Conservation (phyloP, 176 grass and related monocot species). For the Carex cristatella region DNA sequence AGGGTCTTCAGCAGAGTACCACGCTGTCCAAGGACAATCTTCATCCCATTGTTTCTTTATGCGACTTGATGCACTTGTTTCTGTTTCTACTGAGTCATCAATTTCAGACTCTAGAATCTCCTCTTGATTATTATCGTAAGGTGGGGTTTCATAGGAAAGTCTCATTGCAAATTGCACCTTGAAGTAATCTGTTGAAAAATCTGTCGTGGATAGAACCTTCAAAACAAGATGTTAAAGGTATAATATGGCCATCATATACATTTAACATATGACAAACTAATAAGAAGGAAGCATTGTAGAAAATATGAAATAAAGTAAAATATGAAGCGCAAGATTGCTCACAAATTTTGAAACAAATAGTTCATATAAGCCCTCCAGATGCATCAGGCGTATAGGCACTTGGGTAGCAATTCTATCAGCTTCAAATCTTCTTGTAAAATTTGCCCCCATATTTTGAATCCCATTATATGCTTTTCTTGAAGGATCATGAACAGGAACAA, state of each 20-base stretch:
- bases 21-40: conserved; percentile 95
- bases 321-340: conserved; percentile 32
- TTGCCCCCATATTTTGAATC: conserved; percentile 89
- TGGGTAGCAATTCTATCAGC: conserved; percentile 93
- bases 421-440: conserved; percentile 97
- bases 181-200: conserved; percentile 63
- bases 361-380: conserved; percentile 95
- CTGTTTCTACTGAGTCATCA: conserved; percentile 39
- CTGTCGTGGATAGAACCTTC: conserved; percentile 64
- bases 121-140: conserved; percentile 71
- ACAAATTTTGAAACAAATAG: conserved; percentile 98
- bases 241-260: conserved; percentile 13
- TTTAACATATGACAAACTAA: neutral
- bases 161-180: conserved; percentile 91
- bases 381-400: conserved; percentile 85
- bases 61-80: conserved; percentile 43
- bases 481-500: conserved; percentile 95
- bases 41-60: conserved; percentile 83
- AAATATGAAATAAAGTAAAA: conserved; percentile 10
- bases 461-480: conserved; percentile 90
- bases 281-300: neutral
- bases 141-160: conserved; percentile 82
- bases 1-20: conserved; percentile 99
- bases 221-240: conserved; percentile 35
- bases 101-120: conserved; percentile 44